These are phyloP conservation scores for Theobroma grandiflorum DNA, from an alignment of 441 rosid genomes.

Conservation along the genomic window DNA sequence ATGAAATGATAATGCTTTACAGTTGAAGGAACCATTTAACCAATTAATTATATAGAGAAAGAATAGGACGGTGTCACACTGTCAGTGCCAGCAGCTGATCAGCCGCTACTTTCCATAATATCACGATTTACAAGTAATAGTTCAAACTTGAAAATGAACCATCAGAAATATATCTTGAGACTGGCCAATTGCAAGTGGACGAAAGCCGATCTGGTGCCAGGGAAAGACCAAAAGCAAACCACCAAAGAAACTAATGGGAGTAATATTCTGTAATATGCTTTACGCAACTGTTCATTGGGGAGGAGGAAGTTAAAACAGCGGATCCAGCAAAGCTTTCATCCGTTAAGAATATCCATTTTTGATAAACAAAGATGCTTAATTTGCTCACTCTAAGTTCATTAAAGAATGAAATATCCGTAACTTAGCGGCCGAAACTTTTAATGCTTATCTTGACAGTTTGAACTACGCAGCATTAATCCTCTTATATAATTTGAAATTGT, in stretches of 20 bases:
- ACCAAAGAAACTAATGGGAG: slow-evolving; percentile 9
- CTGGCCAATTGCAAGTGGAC: not conserved
- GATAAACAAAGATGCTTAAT: not conserved
- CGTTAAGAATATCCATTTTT: not conserved
- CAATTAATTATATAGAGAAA: not conserved
- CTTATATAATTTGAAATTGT: not conserved
- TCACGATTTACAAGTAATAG: not conserved
- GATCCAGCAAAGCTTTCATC: not conserved
- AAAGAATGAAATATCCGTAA: not conserved
- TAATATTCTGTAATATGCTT: slow-evolving; percentile 13
- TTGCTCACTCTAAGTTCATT: not conserved
- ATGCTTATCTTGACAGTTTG: not conserved
- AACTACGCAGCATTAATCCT: too few relatives aligned
- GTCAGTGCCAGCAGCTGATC: not conserved
- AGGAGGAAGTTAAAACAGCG: not conserved
- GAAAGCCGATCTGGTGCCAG: not conserved
- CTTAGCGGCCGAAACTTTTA: not conserved
- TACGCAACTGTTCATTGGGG: not conserved
- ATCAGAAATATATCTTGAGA: not conserved
- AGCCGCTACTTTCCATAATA: not conserved
- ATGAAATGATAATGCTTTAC: not conserved
- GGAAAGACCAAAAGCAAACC: slow-evolving; percentile 1
- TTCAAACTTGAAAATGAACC: not conserved
- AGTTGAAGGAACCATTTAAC: not conserved
- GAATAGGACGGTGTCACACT: not conserved